Conservation (phyloP, 768 basidiomycete species). For the Leccinum boreale region DNA sequence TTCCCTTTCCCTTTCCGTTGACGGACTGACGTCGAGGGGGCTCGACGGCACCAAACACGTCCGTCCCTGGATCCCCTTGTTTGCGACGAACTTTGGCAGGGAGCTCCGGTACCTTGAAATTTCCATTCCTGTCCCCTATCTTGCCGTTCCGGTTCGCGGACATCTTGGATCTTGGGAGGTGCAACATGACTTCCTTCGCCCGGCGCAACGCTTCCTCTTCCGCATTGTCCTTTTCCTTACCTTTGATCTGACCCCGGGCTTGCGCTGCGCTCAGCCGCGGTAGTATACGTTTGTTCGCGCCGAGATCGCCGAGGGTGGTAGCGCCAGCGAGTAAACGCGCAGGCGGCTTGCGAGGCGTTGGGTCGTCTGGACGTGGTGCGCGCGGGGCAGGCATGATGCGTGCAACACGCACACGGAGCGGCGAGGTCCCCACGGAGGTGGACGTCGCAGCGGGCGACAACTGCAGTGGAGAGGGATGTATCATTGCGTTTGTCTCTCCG, state of each 20-base stretch:
- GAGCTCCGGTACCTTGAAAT: constrained; percentile 49
- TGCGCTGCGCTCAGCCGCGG: constrained; percentile 5
- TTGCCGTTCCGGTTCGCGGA: constrained; percentile 5
- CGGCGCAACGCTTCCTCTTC: constrained; percentile 33
- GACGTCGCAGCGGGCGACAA: constrained; percentile 17
- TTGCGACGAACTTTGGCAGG: constrained; percentile 31
- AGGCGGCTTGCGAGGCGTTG: constrained; percentile 70
- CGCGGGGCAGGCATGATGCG: constrained; percentile 48
- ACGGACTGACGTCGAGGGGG: constrained; percentile 7
- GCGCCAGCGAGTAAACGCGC: constrained; percentile 17
- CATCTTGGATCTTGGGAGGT: constrained; percentile 30
- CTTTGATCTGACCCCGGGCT: constrained; percentile 7
- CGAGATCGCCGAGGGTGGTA: constrained; percentile 13
- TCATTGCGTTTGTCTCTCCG: constrained; percentile 31
- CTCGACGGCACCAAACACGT: constrained; percentile 28
- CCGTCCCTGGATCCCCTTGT: constrained; percentile 22
- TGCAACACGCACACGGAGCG: constrained; percentile 47
- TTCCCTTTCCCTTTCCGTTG: constrained; percentile 40
- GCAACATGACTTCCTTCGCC: constrained; percentile 38
- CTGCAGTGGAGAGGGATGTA: constrained; percentile 6
- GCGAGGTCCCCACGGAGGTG: constrained; percentile 20
- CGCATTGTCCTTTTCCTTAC: constrained; percentile 12
- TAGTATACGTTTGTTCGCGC: constrained; percentile 24
- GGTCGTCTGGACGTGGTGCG: constrained; percentile 70
- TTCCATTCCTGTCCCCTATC: constrained; percentile 4